Evolutionary conservation across 2,329 filamentous ascomycete species (phyloP), one percentile per base, ranked within the genome.

Genomic region (Stemphylium beticola): DNA sequence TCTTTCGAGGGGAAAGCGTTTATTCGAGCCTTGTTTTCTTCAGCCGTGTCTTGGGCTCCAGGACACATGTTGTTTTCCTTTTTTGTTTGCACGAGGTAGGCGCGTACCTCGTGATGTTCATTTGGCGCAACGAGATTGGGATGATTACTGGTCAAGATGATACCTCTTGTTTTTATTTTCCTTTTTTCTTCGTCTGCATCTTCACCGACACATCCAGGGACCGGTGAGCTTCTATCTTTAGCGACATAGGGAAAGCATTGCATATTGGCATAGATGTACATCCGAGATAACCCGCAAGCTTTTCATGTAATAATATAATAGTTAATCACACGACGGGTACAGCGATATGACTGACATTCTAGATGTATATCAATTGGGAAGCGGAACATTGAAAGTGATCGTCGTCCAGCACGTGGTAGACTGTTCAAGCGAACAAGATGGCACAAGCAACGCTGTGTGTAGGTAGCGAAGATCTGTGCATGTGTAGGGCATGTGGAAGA

Each of bases 21-120:
- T 37, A n/a, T 26, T 18, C 36, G 26, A 32, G 20, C 43, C 37
- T 37, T 32, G 14, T n/a, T 37, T 15, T 38, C 12, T 38, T 26
- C 17, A 39, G 38, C 55, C 31, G 49, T 39, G 50, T 49, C 48
- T 55, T 29, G 44, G 55, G 55, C 36, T 53, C 36, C 14, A 36
- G 43, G 65, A 67, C 65, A 66, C 63, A 61, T 62, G 36, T 64
- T 65, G 43, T 48, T 45, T 67, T 60, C 47, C 24, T 52, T 48
- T 51, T 36, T 39, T 31, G 24, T 29, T 5, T 34, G 26, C 26
- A 29, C 8, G 26, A 29, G 26, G 26, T 9, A 29, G 26, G 26
- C 26, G 8, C 26, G 26, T 9, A 7, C 26, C 9, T 29, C 10
- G 26, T 29, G 1, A 29, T 29, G 10, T 29, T 29, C 26, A 10